A percentile compares a stretch with the other conserved stretches of the same genome.
Conservation (phyloP, 2,329 filamentous ascomycete genomes). For the Metarhizium anisopliae region DNA sequence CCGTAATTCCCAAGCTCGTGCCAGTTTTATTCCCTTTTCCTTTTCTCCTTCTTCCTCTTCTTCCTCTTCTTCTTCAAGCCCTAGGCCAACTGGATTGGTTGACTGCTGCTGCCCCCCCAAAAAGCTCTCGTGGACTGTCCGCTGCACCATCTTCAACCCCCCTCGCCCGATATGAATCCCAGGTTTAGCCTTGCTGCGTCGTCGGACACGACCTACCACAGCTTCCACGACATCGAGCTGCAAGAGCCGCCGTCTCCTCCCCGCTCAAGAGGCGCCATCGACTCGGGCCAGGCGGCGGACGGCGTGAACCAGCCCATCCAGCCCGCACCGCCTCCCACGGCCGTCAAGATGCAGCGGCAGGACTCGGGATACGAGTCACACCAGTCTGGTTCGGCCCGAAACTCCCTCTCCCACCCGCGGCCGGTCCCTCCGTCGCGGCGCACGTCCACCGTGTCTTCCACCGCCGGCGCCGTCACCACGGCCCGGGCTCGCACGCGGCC, state of each 20-base stretch:
- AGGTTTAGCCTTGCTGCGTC: conserved; percentile 31
- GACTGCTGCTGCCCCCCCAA: not conserved
- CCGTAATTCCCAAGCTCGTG: not conserved
- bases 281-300: conserved; percentile 11
- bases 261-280: too few relatives aligned
- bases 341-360: conserved; percentile 40
- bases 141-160: not conserved
- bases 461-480: conserved; percentile 10
- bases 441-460: conserved; percentile 4
- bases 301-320: conserved; percentile 7
- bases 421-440: conserved; percentile 14
- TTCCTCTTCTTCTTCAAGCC: not conserved
- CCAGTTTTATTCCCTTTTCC: not conserved
- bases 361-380: conserved; percentile 52
- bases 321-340: conserved; percentile 17
- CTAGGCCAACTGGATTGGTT: not conserved
- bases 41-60: not conserved
- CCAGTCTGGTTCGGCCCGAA: conserved; percentile 23
- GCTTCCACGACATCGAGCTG: conserved; percentile 42
- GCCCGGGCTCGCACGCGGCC: conserved; percentile 30
- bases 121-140: not conserved
- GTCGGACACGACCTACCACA: conserved; percentile 45
- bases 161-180: conserved; percentile 4
- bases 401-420: conserved; percentile 25
- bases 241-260: conserved; percentile 26